Base-by-base conservation (phyloP, 2,329 filamentous ascomycete species). In the Colletotrichum aenigma region DNA sequence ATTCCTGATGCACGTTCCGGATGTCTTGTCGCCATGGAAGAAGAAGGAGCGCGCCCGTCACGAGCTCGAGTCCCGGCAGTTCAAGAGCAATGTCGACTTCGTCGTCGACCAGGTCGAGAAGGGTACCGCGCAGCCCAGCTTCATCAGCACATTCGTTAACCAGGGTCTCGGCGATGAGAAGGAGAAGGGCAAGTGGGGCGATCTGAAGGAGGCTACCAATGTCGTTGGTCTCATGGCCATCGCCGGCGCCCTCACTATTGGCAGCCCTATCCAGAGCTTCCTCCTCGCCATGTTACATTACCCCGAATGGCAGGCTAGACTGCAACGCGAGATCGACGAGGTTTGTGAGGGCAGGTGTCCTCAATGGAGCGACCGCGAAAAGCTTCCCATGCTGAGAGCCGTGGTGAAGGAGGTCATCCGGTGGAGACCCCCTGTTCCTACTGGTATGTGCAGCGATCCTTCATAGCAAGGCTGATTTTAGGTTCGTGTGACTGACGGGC, bases 371-470 rank as follows among this genome's bases (percentile, higher is more conserved):
- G 82, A 84, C 48, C 81, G 83, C 15, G 81, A 83, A 7, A 81
- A 82, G 15, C 76, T 87, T 60, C 86, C 86, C 10, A 79, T 82
- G 26, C 78, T 86, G n/a, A 81, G 85, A 21, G 86, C 85, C 6
- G 80, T 85, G 12, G 82, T 87, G 71, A 85, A 79, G 70, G 83
- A 91, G 80, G 84, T 86, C 0, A 83, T 90, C 24, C 85, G 90
- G n/a, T 91, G 88, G 88, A 84, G 89, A 67, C 88, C 88, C 32
- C 88, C 89, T 6, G 88, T 90, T 12, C 88, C 89, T 7, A 90
- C 89, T 38, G 88, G 88, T 85, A 76, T 48, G 84, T 79, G 21
- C 12, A 52, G 43, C n/a, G n/a, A 52, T 52, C 43, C 43, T 13
- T 32, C 18, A 15, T 15, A 6, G 30, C 4, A 10, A 26, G 69